Percentiles rank a stretch among this genome's conserved stretches.
These are phyloP conservation scores for Parathielavia appendiculata DNA, from an alignment of 495 filamentous ascomycete species.

Conservation along the genomic window DNA sequence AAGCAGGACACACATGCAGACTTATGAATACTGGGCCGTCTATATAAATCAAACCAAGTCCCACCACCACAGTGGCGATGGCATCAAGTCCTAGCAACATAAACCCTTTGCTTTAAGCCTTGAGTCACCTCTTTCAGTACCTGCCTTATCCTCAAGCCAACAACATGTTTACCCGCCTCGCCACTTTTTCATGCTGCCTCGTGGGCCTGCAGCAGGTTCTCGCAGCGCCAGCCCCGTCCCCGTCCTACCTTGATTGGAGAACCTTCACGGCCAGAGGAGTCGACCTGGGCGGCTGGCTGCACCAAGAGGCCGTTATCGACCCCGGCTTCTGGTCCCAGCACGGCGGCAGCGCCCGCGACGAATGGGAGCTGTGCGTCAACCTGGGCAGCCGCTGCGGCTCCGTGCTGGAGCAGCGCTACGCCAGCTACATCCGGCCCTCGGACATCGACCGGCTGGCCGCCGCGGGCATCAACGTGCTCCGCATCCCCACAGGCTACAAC, in stretches of 20 bases:
- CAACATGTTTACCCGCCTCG: background rate
- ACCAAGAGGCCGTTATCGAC: constrained; percentile 1
- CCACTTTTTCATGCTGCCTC: background rate
- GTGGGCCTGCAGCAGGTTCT: background rate
- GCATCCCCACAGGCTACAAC: background rate
- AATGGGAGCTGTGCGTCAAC: constrained; percentile 1
- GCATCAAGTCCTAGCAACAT: no score
- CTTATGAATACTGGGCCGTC: no score
- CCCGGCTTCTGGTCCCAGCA: background rate
- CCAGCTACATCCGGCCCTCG: background rate
- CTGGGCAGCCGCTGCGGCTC: background rate
- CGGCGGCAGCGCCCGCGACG: background rate
- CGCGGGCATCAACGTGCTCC: background rate
- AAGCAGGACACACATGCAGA: no score
- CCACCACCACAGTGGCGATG: no score
- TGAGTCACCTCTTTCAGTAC: no score
- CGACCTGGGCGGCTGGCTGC: background rate
- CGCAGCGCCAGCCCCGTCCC: background rate
- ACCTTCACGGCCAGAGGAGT: background rate
- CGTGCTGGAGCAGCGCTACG: background rate
- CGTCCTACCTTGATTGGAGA: background rate
- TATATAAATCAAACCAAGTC: no score
- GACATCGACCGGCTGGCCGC: constrained; percentile 1
- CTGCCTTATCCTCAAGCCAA: no score
- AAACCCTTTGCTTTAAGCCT: no score